Conservation (phyloP, 1,284 basidiomycete species). For the Mycena citricolor region DNA sequence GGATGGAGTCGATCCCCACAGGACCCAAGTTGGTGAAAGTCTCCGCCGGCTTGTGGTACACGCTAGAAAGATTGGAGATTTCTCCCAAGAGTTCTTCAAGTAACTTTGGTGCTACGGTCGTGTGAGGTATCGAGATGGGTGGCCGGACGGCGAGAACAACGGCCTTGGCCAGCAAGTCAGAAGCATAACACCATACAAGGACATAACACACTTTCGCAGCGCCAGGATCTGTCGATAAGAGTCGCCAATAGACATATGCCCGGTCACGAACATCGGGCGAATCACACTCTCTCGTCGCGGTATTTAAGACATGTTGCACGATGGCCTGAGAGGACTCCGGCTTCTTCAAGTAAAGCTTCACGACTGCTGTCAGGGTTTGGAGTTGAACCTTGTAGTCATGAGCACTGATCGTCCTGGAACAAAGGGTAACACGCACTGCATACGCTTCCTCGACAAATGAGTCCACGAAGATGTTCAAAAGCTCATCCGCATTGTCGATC, state of each 20-base stretch:
- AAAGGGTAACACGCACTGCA: no score
- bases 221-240: slow-evolving; percentile 89
- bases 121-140: slow-evolving; percentile 89
- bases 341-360: slow-evolving; percentile 94
- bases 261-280: slow-evolving; percentile 94
- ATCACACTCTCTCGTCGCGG: slow-evolving; percentile 96
- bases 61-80: slow-evolving; percentile 84
- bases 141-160: slow-evolving; percentile 92
- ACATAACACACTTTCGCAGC: slow-evolving; percentile 77
- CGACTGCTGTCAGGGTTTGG: slow-evolving; percentile 92
- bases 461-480: slow-evolving; percentile 88
- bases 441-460: slow-evolving; percentile 93
- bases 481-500: slow-evolving; percentile 94
- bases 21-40: slow-evolving; percentile 88
- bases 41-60: slow-evolving; percentile 94
- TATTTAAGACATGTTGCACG: slow-evolving; percentile 88
- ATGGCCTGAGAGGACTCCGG: slow-evolving; percentile 90
- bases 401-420: no score
- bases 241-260: slow-evolving; percentile 95
- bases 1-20: slow-evolving; percentile 82
- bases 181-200: neutral
- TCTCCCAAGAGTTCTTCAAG: slow-evolving; percentile 92
- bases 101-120: slow-evolving; percentile 87
- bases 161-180: slow-evolving; percentile 46
- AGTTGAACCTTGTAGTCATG: slow-evolving; percentile 98